These are phyloP conservation scores for Cryptosporidium andersoni DNA, from an alignment of 169 alveolate species.

Conservation along the genomic window DNA sequence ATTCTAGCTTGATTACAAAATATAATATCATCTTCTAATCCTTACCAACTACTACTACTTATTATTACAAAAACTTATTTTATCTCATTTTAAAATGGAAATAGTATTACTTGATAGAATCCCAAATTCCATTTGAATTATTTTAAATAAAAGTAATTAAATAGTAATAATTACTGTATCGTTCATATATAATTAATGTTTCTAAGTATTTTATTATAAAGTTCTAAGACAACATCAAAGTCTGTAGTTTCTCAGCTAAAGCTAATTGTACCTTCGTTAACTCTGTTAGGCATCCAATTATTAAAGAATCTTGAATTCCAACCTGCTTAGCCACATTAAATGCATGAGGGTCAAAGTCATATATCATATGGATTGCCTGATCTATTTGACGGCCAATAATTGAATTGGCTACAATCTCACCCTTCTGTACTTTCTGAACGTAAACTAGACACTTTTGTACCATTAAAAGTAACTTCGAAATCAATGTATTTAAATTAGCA, in stretches of 20 bases:
- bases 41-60: no score
- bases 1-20: no score
- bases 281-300: slow-evolving; percentile 64
- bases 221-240: slow-evolving; percentile 23
- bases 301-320: slow-evolving; percentile 49
- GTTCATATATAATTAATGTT: no score
- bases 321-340: slow-evolving; percentile 19
- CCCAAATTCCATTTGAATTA: no score
- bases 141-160: no score
- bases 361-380: slow-evolving; percentile 46
- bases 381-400: slow-evolving; percentile 67
- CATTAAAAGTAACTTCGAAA: slow-evolving; percentile 36
- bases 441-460: slow-evolving; percentile 50
- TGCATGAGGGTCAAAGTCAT: slow-evolving; percentile 38
- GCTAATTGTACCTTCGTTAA: slow-evolving; percentile 53
- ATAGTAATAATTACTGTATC: no score
- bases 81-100: no score
- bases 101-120: no score
- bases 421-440: slow-evolving; percentile 31
- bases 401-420: slow-evolving; percentile 24
- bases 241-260: slow-evolving; percentile 56
- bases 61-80: no score
- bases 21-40: no score
- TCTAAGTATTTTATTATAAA: not conserved
- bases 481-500: slow-evolving; percentile 2